Conservation (phyloP, 148 eudicot genomes). For the Tetragonia tetragonoides region DNA sequence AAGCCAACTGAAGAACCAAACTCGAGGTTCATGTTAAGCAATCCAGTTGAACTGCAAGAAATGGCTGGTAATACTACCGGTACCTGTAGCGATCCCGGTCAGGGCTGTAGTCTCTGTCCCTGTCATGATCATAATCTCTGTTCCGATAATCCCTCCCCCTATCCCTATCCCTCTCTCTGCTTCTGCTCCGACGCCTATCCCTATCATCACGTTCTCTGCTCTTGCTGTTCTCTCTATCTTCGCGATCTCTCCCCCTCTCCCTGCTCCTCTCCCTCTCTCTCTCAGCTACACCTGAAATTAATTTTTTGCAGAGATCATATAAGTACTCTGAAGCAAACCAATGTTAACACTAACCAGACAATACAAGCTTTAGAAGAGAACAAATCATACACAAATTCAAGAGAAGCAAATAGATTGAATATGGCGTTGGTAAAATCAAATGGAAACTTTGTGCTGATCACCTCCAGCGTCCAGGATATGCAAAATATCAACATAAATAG, state of each 20-base stretch:
- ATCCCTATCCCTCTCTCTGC: constrained; percentile 39
- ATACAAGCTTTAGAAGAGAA: not conserved
- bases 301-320: not conserved
- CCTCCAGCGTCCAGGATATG: too few relatives aligned
- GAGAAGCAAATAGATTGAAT: not conserved
- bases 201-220: constrained; percentile 31
- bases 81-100: constrained; percentile 64
- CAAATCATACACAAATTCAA: not conserved
- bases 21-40: constrained; percentile 9
- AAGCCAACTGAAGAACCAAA: not conserved
- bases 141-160: constrained; percentile 51
- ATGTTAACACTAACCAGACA: not conserved
- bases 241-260: constrained; percentile 38
- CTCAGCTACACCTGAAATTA: constrained; percentile 48
- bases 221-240: constrained; percentile 47
- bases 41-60: constrained; percentile 6
- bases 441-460: too few relatives aligned
- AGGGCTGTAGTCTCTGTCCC: constrained; percentile 56
- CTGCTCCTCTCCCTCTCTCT: constrained; percentile 56
- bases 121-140: constrained; percentile 43
- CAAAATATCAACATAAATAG: too few relatives aligned
- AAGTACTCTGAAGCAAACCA: not conserved
- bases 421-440: too few relatives aligned
- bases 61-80: constrained; percentile 21
- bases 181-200: constrained; percentile 38